These are phyloP conservation scores for Athelia psychrophila DNA, from an alignment of 1,284 basidiomycete species.

Conservation along the genomic window DNA sequence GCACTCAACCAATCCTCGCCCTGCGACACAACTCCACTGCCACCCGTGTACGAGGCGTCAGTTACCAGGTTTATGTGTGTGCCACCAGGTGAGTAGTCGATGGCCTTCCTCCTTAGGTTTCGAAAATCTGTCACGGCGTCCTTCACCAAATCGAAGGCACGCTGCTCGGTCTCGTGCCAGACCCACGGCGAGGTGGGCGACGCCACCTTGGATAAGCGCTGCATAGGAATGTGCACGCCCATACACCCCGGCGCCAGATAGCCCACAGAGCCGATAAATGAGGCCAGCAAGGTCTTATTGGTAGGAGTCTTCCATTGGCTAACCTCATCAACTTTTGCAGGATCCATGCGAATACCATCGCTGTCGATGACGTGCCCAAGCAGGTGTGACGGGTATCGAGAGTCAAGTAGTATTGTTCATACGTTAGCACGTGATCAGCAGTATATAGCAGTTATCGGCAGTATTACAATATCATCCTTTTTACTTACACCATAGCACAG, in stretches of 20 bases:
- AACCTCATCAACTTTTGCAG: no score
- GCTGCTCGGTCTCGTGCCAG: conserved; percentile 22
- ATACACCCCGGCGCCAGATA: conserved; percentile 18
- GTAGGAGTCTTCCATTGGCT: no score
- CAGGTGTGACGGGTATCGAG: no score
- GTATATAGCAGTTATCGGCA: no score
- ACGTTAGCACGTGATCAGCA: no score
- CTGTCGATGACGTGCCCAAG: no score
- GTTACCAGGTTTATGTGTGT: conserved; percentile 11
- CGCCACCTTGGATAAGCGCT: conserved; percentile 12
- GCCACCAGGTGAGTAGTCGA: conserved; percentile 17
- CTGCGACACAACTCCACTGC: conserved; percentile 15
- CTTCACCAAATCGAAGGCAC: conserved; percentile 26
- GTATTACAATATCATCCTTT: no score
- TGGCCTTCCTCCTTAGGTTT: conserved; percentile 12
- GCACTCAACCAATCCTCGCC: conserved; percentile 14
- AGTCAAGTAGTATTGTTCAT: no score
- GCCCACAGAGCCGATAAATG: conserved; percentile 23
- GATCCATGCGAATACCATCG: no score
- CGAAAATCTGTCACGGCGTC: conserved; percentile 13
- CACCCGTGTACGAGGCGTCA: conserved; percentile 18
- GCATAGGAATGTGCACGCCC: conserved; percentile 17
- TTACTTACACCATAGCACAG: no score
- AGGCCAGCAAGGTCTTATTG: no score
- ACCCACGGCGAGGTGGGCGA: conserved; percentile 7